phyloP scores from a whole-genome alignment of 306 rosid genomes.

The Acmispon strigosus region DNA sequence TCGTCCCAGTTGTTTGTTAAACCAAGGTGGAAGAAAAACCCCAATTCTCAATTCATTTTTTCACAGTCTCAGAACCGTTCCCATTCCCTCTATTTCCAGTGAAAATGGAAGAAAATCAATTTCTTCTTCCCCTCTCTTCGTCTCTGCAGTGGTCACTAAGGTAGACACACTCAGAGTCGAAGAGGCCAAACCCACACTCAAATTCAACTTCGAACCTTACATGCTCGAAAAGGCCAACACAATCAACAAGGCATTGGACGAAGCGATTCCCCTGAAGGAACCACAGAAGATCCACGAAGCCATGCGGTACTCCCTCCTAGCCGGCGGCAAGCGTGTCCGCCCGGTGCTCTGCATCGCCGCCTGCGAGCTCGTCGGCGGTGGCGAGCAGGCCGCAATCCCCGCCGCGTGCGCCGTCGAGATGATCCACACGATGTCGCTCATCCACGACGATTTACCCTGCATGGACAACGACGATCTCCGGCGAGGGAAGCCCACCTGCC shows the following conservation, averaged over 20 bases:
- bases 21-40: constrained; percentile 19
- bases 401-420: constrained; percentile 77
- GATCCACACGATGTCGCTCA: constrained; percentile 82
- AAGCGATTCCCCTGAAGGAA: constrained; percentile 36
- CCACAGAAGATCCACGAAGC: constrained; percentile 64
- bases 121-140: constrained; percentile 9
- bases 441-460: constrained; percentile 77
- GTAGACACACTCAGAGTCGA: constrained; percentile 2
- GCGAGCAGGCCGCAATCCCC: constrained; percentile 40
- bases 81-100: neutral
- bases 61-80: neutral
- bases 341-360: constrained; percentile 71
- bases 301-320: constrained; percentile 76
- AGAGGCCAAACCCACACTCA: neutral
- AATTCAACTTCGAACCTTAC: constrained; percentile 49
- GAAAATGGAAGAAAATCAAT: neutral
- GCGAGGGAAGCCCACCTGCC: constrained; percentile 70
- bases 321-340: constrained; percentile 70
- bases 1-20: constrained; percentile 13
- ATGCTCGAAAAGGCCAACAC: constrained; percentile 41
- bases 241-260: constrained; percentile 55
- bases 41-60: constrained; percentile 2
- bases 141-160: constrained; percentile 36
- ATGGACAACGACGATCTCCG: constrained; percentile 87
- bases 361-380: constrained; percentile 65